phyloP scores from a whole-genome alignment of 140 eudicot species.

The Senecio squalidus region DNA sequence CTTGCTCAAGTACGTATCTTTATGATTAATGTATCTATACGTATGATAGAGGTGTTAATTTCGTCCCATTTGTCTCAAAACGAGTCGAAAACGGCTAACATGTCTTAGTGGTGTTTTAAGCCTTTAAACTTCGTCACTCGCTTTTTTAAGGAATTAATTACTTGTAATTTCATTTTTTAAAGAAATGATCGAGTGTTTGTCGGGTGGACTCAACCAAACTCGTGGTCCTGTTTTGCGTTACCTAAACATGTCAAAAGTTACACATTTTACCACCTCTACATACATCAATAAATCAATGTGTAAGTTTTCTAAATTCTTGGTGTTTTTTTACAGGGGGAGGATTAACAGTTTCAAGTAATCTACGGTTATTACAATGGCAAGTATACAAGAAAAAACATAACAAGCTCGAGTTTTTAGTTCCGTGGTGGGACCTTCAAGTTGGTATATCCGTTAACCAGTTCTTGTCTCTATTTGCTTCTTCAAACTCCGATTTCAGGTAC shows the following conservation, averaged over 20 bases:
- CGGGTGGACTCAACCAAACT: too few relatives aligned
- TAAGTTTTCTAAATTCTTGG: constrained; percentile 5
- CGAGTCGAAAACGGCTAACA: neutral
- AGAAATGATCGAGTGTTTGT: too few relatives aligned
- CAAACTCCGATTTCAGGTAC: constrained; percentile 93
- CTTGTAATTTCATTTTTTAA: too few relatives aligned
- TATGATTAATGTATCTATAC: neutral
- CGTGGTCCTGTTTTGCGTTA: too few relatives aligned
- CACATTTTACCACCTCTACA: too few relatives aligned
- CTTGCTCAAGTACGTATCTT: constrained; percentile 77
- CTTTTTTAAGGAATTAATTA: too few relatives aligned
- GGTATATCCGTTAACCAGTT: constrained; percentile 93
- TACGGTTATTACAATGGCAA: constrained; percentile 93
- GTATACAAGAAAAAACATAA: constrained; percentile 83
- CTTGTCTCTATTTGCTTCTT: constrained; percentile 83
- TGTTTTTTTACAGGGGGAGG: constrained; percentile 78
- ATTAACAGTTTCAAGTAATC: constrained; percentile 87
- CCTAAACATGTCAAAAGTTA: too few relatives aligned
- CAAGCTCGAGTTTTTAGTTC: constrained; percentile 82
- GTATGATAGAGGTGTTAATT: neutral
- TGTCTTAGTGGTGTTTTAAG: too few relatives aligned
- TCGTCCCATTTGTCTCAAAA: neutral
- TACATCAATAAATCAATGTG: neutral
- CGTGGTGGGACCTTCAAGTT: constrained; percentile 98
- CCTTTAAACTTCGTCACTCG: too few relatives aligned